Percentiles rank a stretch among this genome's conserved stretches.
phyloP scores from a whole-genome alignment of 2,329 filamentous ascomycete genomes.

The Chaetomium globosum region DNA sequence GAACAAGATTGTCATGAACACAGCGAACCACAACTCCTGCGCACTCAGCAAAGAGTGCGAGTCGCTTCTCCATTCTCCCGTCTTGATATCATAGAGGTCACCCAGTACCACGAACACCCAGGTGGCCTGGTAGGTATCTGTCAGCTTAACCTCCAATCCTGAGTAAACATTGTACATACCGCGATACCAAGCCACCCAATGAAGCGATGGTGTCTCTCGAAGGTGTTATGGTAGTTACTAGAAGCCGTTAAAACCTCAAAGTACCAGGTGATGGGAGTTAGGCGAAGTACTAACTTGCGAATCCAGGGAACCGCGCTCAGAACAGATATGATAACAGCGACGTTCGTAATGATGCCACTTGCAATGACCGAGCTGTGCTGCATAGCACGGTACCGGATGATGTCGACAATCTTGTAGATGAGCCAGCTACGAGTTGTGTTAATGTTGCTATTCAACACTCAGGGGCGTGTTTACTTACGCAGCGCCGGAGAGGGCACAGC shows the following conservation, averaged over 20 bases:
- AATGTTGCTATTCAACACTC: slow-evolving; percentile 3
- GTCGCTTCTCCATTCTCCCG: slow-evolving; percentile 42
- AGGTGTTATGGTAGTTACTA: slow-evolving; percentile 47
- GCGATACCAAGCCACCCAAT: slow-evolving; percentile 48
- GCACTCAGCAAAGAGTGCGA: slow-evolving; percentile 43
- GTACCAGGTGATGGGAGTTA: slow-evolving; percentile 30
- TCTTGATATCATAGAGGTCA: slow-evolving; percentile 45
- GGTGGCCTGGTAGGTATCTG: slow-evolving; percentile 35
- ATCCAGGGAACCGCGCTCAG: slow-evolving; percentile 48
- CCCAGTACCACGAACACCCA: slow-evolving; percentile 47
- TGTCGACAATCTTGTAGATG: slow-evolving; percentile 46
- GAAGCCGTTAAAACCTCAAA: slow-evolving; percentile 7
- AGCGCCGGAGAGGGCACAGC: slow-evolving; percentile 46
- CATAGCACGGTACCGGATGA: slow-evolving; percentile 40
- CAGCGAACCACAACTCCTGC: slow-evolving; percentile 48
- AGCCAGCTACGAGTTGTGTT: slow-evolving; percentile 39
- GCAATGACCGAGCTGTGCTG: slow-evolving; percentile 44
- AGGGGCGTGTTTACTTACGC: slow-evolving; percentile 22
- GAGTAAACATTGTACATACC: neutral
- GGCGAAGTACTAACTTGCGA: slow-evolving; percentile 43
- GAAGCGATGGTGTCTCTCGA: slow-evolving; percentile 48
- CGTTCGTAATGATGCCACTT: slow-evolving; percentile 45
- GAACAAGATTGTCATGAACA: slow-evolving; percentile 48
- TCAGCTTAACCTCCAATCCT: neutral
- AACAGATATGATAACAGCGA: slow-evolving; percentile 45